These are phyloP conservation scores for Colletotrichum lupini DNA, from an alignment of 2,329 filamentous ascomycete species.

Conservation along the genomic window DNA sequence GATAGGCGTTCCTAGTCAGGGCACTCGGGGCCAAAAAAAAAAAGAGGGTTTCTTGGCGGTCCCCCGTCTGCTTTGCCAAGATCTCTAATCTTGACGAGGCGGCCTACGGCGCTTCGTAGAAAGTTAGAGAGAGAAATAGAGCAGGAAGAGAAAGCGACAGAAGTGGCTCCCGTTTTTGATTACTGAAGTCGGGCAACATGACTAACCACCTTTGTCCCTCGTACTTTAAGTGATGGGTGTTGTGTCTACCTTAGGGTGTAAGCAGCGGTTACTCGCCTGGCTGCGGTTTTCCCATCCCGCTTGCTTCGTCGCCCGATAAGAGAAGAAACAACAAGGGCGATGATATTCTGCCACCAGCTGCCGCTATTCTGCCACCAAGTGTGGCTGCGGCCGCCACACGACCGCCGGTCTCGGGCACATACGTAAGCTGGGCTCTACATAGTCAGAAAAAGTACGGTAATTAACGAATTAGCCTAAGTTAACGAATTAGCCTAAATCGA, in stretches of 20 bases:
- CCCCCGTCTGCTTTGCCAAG: neutral
- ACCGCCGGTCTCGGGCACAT: too few relatives aligned
- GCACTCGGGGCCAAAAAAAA: neutral
- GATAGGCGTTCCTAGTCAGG: neutral
- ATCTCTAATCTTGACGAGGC: neutral
- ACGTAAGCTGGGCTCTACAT: too few relatives aligned
- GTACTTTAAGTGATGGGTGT: too few relatives aligned
- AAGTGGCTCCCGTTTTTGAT: neutral
- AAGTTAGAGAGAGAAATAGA: neutral
- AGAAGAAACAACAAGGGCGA: neutral
- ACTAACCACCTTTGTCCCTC: neutral
- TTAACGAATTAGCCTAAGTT: too few relatives aligned
- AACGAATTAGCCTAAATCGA: too few relatives aligned
- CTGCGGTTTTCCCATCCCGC: too few relatives aligned
- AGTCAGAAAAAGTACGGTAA: too few relatives aligned
- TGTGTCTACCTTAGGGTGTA: neutral
- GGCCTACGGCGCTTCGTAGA: neutral
- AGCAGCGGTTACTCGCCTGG: neutral
- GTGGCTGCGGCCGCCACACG: too few relatives aligned
- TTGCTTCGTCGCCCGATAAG: neutral
- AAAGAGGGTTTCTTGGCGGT: neutral
- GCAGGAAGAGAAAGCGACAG: neutral
- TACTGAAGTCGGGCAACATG: neutral
- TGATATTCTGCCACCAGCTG: too few relatives aligned
- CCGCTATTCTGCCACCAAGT: too few relatives aligned